Base-by-base conservation (phyloP, 331 rosid genomes). In the Quercus phellos region DNA sequence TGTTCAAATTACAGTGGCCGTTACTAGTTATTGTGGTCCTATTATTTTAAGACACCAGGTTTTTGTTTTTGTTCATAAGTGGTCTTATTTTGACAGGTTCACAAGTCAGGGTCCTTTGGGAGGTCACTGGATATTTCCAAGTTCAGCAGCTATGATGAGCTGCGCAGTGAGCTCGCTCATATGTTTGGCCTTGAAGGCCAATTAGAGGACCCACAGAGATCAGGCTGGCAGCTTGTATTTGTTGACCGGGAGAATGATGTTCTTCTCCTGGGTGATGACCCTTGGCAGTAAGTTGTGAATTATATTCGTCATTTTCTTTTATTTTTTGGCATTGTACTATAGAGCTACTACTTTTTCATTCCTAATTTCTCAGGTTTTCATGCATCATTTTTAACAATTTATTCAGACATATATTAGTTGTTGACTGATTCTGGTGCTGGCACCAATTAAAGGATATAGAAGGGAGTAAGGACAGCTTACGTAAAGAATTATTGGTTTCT, bases 141-240 rank as follows among this genome's bases (percentile, higher is more conserved):
- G 77, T 90, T 93, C 86, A 89, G 91, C 90, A 93, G 90, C 93
- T 93, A 93, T 82, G 83, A 75, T 38, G 98, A 90, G 87, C 93
- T 90, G 85, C 92, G 96, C 10, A 51, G 91, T 55, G 98, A 93
- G 80, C 94, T 93, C 22, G 98, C 94, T 66, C 90, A 83, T 42
- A 87, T 93, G 98, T 93, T 93, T 78, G 90, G 93, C 81, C 91
- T 90, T 77, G 92, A 91, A 87, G 94, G 94, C 32, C 92, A 90
- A 77, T 81, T 93, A 88, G 94, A 90, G 86, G 98, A 93, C 80
- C 96, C 94, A 73, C 82, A 87, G 90, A 93, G 98, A 93, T 93
- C 98, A 93, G 98, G 98, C 98, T 93, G 98, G 98, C 98, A 93
- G 98, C 98, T 93, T 93, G 98, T 93, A 93, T 93, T 93, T 73